Percentiles rank a stretch among this genome's conserved stretches.
These are phyloP conservation scores for Pestalotiopsis fici DNA, from an alignment of 2,329 filamentous ascomycete genomes.

Conservation along the genomic window DNA sequence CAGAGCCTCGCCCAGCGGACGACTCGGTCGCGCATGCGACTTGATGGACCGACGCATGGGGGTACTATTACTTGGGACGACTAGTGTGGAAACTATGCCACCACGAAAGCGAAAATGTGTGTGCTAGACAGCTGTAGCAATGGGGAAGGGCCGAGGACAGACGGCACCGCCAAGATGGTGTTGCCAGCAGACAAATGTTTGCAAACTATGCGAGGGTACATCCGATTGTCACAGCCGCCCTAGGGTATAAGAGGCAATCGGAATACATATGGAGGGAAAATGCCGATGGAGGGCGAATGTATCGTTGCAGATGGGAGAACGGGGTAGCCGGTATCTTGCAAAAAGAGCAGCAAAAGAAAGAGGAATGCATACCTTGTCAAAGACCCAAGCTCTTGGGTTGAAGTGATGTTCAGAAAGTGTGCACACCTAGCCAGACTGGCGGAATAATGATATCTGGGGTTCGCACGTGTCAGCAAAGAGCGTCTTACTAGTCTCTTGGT, in stretches of 20 bases:
- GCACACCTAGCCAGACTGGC: constrained; percentile 7
- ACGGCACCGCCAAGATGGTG: constrained; percentile 25
- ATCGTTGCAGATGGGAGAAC: constrained; percentile 33
- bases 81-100: constrained; percentile 24
- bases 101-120: constrained; percentile 23
- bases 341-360: constrained; percentile 15
- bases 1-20: constrained; percentile 16
- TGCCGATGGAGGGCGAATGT: constrained; percentile 30
- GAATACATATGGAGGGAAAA: not conserved
- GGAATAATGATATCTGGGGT: not conserved
- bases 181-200: constrained; percentile 31
- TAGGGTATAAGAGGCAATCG: constrained; percentile 20
- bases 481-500: constrained; percentile 12
- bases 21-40: too few relatives aligned
- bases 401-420: constrained; percentile 4
- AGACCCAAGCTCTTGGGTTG: constrained; percentile 9
- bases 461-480: constrained; percentile 11
- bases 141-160: constrained; percentile 32
- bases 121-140: constrained; percentile 30
- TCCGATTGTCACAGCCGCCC: constrained; percentile 29
- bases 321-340: constrained; percentile 17
- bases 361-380: constrained; percentile 26
- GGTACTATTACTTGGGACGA: constrained; percentile 25
- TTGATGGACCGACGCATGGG: constrained; percentile 18
- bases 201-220: constrained; percentile 28